phyloP scores from a whole-genome alignment of 176 grass and related monocot species.

The Triticum monococcum region DNA sequence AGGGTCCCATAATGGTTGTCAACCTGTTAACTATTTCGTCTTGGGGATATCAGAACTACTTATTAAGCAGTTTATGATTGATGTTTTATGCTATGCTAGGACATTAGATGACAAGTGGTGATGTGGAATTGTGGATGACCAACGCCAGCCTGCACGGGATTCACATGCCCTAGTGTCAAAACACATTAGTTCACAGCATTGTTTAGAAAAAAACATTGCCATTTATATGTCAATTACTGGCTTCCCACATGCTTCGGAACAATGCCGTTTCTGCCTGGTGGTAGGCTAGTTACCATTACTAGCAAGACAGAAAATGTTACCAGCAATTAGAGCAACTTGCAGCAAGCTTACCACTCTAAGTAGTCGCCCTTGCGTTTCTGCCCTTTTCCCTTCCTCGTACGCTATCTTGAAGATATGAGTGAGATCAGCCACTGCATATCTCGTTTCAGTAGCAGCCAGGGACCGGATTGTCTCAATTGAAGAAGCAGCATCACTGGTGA shows the following conservation, averaged over 20 bases:
- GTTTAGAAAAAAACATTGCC: neutral
- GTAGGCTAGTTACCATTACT: neutral
- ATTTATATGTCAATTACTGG: neutral
- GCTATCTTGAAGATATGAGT: constrained; percentile 91
- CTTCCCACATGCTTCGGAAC: neutral
- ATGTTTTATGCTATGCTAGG: neutral
- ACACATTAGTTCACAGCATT: neutral
- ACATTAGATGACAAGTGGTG: neutral
- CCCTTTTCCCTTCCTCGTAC: constrained; percentile 61
- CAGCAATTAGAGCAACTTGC: neutral
- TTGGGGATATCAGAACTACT: constrained; percentile 1
- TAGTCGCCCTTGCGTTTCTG: constrained; percentile 63
- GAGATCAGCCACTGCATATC: constrained; percentile 55
- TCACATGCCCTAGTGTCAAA: neutral
- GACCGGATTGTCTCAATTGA: constrained; percentile 45
- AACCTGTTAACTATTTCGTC: neutral
- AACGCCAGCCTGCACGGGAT: too few relatives aligned
- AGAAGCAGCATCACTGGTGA: constrained; percentile 63
- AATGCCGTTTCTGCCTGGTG: neutral
- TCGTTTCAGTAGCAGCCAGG: constrained; percentile 41
- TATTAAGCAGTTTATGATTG: neutral
- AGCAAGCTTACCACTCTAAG: constrained; percentile 70
- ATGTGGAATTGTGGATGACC: neutral
- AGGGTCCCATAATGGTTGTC: neutral
- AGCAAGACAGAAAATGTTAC: neutral